Evolutionary conservation across 2,329 filamentous ascomycete species (phyloP).

Genomic region (Cercospora beticola): DNA sequence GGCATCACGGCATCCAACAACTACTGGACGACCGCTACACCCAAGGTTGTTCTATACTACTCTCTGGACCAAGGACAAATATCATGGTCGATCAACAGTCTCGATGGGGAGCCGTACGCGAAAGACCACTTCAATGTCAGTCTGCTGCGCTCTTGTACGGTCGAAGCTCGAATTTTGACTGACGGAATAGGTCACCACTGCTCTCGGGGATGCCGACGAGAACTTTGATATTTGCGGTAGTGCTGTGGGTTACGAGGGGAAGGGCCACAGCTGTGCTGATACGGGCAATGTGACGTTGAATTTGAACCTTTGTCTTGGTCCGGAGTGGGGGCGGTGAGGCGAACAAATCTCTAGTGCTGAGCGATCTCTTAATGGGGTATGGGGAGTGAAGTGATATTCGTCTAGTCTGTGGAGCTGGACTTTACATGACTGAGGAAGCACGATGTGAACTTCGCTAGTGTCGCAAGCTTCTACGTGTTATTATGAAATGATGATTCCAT

Average conservation of each 20-base stretch:
- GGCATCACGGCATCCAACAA: slow-evolving; percentile 31
- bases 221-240: slow-evolving; percentile 16
- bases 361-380: no score
- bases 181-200: slow-evolving; percentile 2
- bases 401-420: no score
- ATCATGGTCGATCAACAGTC: slow-evolving; percentile 14
- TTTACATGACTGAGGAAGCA: no score
- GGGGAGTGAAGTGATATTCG: no score
- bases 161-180: background rate
- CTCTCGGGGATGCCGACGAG: background rate
- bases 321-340: background rate
- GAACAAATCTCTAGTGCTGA: no score
- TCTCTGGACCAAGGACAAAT: slow-evolving; percentile 4
- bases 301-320: slow-evolving; percentile 24
- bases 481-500: no score
- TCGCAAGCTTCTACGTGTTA: no score
- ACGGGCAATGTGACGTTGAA: slow-evolving; percentile 21
- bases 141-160: background rate
- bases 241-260: slow-evolving; percentile 16
- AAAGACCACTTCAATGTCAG: slow-evolving; percentile 13
- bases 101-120: slow-evolving; percentile 14
- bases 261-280: slow-evolving; percentile 27
- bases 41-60: slow-evolving; percentile 17
- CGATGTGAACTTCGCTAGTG: no score
- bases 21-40: slow-evolving; percentile 15